Evolutionary conservation across 345 rosid species (phyloP).

Genomic region (Eutrema yunnanense): DNA sequence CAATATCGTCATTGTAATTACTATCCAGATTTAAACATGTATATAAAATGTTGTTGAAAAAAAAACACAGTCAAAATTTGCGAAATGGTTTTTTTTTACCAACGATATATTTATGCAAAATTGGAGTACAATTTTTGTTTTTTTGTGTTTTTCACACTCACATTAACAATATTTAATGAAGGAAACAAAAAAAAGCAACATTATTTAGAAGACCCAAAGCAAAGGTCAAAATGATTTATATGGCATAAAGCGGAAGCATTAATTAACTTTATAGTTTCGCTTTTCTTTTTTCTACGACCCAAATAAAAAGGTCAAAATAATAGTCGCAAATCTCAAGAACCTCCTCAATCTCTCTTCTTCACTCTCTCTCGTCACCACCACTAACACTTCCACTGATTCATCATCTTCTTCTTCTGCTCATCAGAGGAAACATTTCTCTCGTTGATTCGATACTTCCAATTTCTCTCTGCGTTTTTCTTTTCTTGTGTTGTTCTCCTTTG

Average conservation of each 20-base stretch:
- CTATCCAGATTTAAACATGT: background rate
- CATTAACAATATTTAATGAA: background rate
- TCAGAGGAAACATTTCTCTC: background rate
- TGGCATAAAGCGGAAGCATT: slow-evolving; percentile 25
- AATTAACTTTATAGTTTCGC: slow-evolving; percentile 22
- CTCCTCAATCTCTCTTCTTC: slow-evolving; percentile 16
- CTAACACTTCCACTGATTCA: slow-evolving; percentile 17
- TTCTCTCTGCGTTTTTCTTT: background rate
- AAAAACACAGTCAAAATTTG: too few relatives aligned
- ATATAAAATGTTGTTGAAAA: too few relatives aligned
- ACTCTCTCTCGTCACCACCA: slow-evolving; percentile 16
- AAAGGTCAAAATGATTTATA: slow-evolving; percentile 11
- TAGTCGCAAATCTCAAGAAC: slow-evolving; percentile 28
- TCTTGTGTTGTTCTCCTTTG: slow-evolving; percentile 6
- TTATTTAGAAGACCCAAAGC: background rate
- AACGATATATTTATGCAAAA: too few relatives aligned
- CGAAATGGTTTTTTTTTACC: too few relatives aligned
- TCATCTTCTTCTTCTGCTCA: slow-evolving; percentile 5
- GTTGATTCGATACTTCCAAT: background rate
- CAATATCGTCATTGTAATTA: background rate
- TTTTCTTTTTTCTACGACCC: slow-evolving; percentile 17
- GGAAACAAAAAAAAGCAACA: background rate
- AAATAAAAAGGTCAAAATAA: slow-evolving; percentile 33
- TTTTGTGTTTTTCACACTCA: background rate
- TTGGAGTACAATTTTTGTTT: too few relatives aligned